These are phyloP conservation scores for Boletus sensibilis DNA, from an alignment of 768 basidiomycete species.

Conservation along the genomic window DNA sequence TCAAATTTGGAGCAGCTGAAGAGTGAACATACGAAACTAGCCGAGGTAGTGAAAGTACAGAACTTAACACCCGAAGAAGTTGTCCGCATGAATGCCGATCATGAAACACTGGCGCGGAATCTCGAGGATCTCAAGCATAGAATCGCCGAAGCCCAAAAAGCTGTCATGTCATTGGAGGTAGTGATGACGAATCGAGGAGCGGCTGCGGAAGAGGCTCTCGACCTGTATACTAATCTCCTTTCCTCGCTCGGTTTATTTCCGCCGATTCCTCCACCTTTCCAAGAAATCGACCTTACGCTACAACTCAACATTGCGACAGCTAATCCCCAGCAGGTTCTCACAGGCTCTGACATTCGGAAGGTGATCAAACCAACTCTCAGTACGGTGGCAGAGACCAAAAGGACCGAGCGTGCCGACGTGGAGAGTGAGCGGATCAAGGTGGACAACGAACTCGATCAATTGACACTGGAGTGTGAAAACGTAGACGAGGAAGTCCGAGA, in stretches of 20 bases:
- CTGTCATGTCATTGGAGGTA: conserved; percentile 80
- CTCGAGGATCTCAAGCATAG: conserved; percentile 77
- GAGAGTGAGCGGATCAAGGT: conserved; percentile 79
- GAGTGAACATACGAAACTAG: conserved; percentile 60
- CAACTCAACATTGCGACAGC: conserved; percentile 78
- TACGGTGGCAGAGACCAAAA: conserved; percentile 66
- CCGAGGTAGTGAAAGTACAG: conserved; percentile 73
- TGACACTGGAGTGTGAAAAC: conserved; percentile 76
- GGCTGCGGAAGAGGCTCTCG: conserved; percentile 78
- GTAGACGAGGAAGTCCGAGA: conserved; percentile 75
- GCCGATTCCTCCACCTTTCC: conserved; percentile 66
- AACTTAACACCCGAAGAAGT: conserved; percentile 93
- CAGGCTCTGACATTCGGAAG: conserved; percentile 68
- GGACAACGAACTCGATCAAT: conserved; percentile 80
- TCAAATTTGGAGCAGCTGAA: conserved; percentile 61
- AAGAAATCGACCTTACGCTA: conserved; percentile 73
- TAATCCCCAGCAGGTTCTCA: conserved; percentile 64
- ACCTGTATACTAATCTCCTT: conserved; percentile 73
- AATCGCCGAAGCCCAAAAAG: conserved; percentile 68
- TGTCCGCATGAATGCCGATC: conserved; percentile 84
- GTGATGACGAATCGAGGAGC: conserved; percentile 75
- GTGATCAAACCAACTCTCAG: conserved; percentile 76
- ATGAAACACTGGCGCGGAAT: conserved; percentile 70
- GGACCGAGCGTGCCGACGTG: conserved; percentile 63
- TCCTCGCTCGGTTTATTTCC: conserved; percentile 77